A percentile compares a stretch with the other conserved stretches of the same genome.
Conservation (phyloP, 352 stramenopile species). For the Globisporangium paroecandrum region DNA sequence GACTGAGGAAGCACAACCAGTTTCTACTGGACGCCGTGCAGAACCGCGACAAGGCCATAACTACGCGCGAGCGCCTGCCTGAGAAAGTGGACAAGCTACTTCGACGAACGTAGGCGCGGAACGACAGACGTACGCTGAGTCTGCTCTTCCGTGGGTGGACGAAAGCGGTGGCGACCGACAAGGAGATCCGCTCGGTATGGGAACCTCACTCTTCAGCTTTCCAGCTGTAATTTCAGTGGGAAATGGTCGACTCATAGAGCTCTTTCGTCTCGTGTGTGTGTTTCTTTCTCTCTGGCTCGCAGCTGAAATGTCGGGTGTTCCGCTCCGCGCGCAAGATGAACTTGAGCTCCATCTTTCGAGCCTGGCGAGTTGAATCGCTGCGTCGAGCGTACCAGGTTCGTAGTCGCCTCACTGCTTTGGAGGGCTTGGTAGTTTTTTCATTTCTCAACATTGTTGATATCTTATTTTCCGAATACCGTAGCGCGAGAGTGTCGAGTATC, state of each 20-base stretch:
- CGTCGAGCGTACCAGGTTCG: conserved; percentile 55
- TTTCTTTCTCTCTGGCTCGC: background rate
- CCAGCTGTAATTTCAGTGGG: background rate
- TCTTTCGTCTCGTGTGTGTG: background rate
- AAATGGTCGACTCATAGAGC: background rate
- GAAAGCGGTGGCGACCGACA: conserved; percentile 30
- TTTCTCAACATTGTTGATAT: background rate
- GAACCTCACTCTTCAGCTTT: background rate
- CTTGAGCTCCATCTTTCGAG: conserved; percentile 57
- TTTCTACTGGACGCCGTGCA: conserved; percentile 46
- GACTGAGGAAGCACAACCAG: conserved; percentile 45
- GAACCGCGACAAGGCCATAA: conserved; percentile 42
- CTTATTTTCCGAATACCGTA: conserved; percentile 3
- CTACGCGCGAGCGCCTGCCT: conserved; percentile 39
- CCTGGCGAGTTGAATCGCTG: conserved; percentile 71
- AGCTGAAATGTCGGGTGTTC: conserved; percentile 68
- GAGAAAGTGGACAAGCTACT: conserved; percentile 43
- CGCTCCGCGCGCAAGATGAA: conserved; percentile 48
- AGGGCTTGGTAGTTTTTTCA: background rate
- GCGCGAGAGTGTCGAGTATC: conserved; percentile 72
- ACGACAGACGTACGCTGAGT: conserved; percentile 20
- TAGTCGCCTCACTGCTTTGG: background rate
- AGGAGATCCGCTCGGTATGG: conserved; percentile 41
- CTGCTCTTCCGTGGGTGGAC: conserved; percentile 55
- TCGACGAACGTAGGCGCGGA: conserved; percentile 13